These are phyloP conservation scores for Avena sativa DNA, from an alignment of 176 grass and related monocot genomes.

Conservation along the genomic window DNA sequence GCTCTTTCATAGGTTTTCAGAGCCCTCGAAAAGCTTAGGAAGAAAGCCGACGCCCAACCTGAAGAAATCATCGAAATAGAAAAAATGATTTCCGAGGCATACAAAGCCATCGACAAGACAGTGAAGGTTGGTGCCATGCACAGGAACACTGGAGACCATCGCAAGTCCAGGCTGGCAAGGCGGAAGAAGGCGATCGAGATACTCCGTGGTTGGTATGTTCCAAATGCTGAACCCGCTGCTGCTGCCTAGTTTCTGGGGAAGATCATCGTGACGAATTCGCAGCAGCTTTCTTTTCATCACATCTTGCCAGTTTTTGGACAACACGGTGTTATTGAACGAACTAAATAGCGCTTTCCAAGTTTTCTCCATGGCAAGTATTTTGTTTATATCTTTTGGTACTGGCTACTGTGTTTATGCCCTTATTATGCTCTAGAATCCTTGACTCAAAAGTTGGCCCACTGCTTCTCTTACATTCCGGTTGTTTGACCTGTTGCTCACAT, in stretches of 20 bases:
- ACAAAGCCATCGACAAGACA: conserved; percentile 90
- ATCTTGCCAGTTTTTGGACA: conserved; percentile 48
- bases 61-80: conserved; percentile 86
- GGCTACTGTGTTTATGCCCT: conserved; percentile 23
- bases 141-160: conserved; percentile 78
- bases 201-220: conserved; percentile 85
- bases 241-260: conserved; percentile 46
- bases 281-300: conserved; percentile 35
- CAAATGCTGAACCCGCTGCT: conserved; percentile 50
- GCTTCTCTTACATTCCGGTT: neutral
- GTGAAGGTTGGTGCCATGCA: conserved; percentile 84
- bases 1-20: conserved; percentile 59
- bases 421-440: conserved; percentile 19
- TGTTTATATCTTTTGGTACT: conserved; percentile 39
- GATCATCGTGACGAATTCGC: conserved; percentile 17
- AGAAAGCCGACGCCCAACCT: conserved; percentile 77
- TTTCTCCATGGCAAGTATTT: conserved; percentile 28
- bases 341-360: conserved; percentile 22
- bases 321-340: conserved; percentile 2
- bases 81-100: conserved; percentile 77
- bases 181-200: conserved; percentile 84
- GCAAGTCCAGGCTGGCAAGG: conserved; percentile 87
- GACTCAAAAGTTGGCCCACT: neutral
- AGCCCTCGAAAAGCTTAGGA: conserved; percentile 76
- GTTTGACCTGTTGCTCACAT: neutral